These are phyloP conservation scores for Gossypioides kirkii DNA, from an alignment of 345 rosid species.

Conservation along the genomic window DNA sequence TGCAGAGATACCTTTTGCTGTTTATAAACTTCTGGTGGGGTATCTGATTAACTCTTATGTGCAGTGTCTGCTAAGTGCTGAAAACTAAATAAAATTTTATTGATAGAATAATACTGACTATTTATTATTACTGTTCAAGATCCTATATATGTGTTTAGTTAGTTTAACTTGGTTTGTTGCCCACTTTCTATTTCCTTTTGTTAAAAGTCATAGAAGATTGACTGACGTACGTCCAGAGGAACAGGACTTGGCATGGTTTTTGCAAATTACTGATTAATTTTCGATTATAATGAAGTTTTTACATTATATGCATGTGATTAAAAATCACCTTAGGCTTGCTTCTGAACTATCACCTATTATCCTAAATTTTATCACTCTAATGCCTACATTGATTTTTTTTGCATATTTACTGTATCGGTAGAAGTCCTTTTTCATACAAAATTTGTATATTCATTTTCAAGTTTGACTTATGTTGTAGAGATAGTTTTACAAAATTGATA, in stretches of 20 bases:
- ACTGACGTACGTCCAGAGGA: constrained; percentile 20
- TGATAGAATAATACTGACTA: neutral
- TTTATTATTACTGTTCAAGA: neutral
- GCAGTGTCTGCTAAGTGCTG: constrained; percentile 7
- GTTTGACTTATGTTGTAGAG: too few relatives aligned
- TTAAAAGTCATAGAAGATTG: neutral
- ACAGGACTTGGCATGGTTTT: neutral
- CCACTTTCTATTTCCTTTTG: neutral
- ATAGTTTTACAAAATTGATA: too few relatives aligned
- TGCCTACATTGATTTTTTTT: too few relatives aligned
- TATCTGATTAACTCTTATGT: neutral
- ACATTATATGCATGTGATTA: neutral
- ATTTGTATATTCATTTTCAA: too few relatives aligned
- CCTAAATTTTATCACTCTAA: too few relatives aligned
- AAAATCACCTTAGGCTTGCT: neutral
- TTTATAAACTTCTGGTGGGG: neutral
- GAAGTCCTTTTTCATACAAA: too few relatives aligned
- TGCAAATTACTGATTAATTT: neutral
- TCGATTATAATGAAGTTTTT: neutral
- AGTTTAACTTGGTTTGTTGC: neutral
- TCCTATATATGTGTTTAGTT: neutral
- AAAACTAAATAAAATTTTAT: constrained; percentile 10
- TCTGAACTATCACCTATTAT: neutral
- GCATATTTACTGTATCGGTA: too few relatives aligned
- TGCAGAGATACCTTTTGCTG: too few relatives aligned